Conservation (phyloP, 768 basidiomycete species). For the Tricholoma matsutake region DNA sequence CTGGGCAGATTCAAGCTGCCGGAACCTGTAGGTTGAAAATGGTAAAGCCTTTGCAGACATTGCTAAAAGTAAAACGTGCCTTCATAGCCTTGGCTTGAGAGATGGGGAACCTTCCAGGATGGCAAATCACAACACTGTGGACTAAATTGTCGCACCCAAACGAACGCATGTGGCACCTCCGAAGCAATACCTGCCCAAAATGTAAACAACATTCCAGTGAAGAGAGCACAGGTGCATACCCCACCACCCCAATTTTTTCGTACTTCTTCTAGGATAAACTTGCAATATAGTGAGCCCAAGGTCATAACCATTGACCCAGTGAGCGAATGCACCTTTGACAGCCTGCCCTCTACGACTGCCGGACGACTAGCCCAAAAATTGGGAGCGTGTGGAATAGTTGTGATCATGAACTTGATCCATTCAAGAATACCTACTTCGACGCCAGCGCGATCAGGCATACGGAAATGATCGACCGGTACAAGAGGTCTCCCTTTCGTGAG, state of each 20-base stretch:
- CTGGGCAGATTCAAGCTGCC: conserved; percentile 23
- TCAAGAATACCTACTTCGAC: conserved; percentile 28
- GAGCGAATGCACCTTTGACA: conserved; percentile 14
- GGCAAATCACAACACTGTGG: conserved; percentile 20
- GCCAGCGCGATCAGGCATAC: conserved; percentile 31
- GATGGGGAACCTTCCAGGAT: conserved; percentile 17
- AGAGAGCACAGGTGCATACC: conserved; percentile 21
- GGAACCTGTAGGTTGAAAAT: conserved; percentile 14
- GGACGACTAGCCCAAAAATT: conserved; percentile 30
- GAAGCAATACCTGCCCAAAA: conserved; percentile 19
- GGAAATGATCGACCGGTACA: conserved; percentile 20
- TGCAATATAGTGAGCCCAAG: not conserved
- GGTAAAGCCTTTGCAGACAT: not conserved
- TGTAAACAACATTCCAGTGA: not conserved
- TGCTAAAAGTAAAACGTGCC: conserved; percentile 3
- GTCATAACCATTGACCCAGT: not conserved
- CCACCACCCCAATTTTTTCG: conserved; percentile 38
- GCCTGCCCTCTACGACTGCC: conserved; percentile 27
- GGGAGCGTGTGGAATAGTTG: conserved; percentile 27
- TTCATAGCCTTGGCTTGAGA: conserved; percentile 18
- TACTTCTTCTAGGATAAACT: conserved; percentile 41
- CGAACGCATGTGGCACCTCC: conserved; percentile 18
- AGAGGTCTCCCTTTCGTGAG: conserved; percentile 28
- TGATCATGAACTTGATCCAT: conserved; percentile 28
- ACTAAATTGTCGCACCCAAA: conserved; percentile 16